A percentile compares a stretch with the other conserved stretches of the same genome.
phyloP scores from a whole-genome alignment of 2,329 filamentous ascomycete species.

The Ceratocystis huliohia region DNA sequence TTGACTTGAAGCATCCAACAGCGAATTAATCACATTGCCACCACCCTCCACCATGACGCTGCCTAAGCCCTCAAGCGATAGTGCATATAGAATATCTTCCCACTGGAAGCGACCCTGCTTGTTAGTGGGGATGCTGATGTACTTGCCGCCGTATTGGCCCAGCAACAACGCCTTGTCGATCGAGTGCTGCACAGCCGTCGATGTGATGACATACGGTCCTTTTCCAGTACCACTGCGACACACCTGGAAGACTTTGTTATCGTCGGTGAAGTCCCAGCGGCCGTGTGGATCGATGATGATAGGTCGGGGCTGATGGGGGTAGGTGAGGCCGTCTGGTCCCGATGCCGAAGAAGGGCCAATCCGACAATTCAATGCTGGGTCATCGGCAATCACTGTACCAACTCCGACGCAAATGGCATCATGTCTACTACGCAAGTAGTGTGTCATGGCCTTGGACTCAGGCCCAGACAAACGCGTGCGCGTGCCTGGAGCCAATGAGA shows the following conservation, averaged over 20 bases:
- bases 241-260: slow-evolving; percentile 53
- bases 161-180: slow-evolving; percentile 33
- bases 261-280: slow-evolving; percentile 52
- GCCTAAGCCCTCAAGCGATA: slow-evolving; percentile 48
- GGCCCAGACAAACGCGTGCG: slow-evolving; percentile 74
- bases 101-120: slow-evolving; percentile 42
- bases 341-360: slow-evolving; percentile 34
- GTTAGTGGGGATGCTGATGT: slow-evolving; percentile 31
- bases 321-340: slow-evolving; percentile 24
- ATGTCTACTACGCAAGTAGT: slow-evolving; percentile 72
- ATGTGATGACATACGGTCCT: slow-evolving; percentile 59
- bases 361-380: slow-evolving; percentile 76
- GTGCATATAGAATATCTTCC: slow-evolving; percentile 46
- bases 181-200: slow-evolving; percentile 34
- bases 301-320: slow-evolving; percentile 55
- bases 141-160: slow-evolving; percentile 40
- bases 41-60: slow-evolving; percentile 93
- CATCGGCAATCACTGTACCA: slow-evolving; percentile 70
- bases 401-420: slow-evolving; percentile 76
- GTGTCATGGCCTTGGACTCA: slow-evolving; percentile 81
- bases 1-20: slow-evolving; percentile 52
- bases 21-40: slow-evolving; percentile 64
- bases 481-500: slow-evolving; percentile 64
- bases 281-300: slow-evolving; percentile 67
- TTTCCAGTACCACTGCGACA: slow-evolving; percentile 53